Conservation (phyloP, 306 rosid species). For the Echinosophora koreensis region DNA sequence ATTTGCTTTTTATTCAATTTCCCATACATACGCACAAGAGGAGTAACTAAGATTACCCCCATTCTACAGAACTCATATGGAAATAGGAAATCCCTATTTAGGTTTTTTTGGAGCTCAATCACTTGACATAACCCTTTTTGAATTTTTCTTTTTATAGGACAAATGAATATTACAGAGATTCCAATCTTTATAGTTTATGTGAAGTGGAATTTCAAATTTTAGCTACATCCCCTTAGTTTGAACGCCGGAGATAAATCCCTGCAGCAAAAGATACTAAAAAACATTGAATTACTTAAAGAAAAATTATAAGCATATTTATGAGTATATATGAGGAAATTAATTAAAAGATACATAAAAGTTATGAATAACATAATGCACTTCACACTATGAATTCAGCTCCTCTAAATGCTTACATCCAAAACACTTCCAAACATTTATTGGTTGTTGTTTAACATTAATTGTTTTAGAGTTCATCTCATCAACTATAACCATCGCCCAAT, state of each 20-base stretch:
- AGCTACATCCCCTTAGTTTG: constrained; percentile 68
- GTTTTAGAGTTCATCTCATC: too few relatives aligned
- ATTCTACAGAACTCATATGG: constrained; percentile 54
- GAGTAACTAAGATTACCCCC: constrained; percentile 51
- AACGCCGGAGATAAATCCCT: constrained; percentile 71
- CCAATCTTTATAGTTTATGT: constrained; percentile 47
- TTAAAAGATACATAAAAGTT: not conserved
- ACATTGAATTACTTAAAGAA: too few relatives aligned
- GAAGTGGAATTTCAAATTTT: constrained; percentile 62
- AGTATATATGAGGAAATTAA: too few relatives aligned
- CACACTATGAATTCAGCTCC: not conserved
- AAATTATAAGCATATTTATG: not conserved
- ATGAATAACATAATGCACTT: not conserved
- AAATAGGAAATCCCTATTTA: constrained; percentile 58
- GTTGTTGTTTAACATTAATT: too few relatives aligned
- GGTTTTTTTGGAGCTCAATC: constrained; percentile 45
- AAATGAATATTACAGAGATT: constrained; percentile 59
- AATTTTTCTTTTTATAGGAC: constrained; percentile 57
- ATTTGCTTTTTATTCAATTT: constrained; percentile 63
- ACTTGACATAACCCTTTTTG: constrained; percentile 75
- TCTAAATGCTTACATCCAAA: not conserved
- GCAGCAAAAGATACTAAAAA: not conserved
- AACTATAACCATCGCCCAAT: too few relatives aligned
- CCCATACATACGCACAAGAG: constrained; percentile 55
- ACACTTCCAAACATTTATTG: not conserved